A percentile compares a stretch with the other conserved stretches of the same genome.
Conservation (phyloP, 306 rosid species). For the Echinosophora koreensis region DNA sequence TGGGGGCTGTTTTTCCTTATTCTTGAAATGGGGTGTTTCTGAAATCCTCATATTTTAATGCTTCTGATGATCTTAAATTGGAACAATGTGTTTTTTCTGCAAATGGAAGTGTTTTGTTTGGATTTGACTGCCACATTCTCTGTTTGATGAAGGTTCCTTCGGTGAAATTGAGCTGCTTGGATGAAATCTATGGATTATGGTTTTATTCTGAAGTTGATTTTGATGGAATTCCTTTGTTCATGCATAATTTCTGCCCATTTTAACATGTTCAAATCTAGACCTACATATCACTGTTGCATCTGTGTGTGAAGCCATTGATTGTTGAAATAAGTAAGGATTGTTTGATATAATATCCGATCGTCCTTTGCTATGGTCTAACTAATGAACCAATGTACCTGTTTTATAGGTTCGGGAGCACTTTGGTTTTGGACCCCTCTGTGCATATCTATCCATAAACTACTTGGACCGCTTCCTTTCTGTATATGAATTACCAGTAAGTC, state of each 20-base stretch:
- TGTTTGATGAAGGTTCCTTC: slow-evolving; percentile 28
- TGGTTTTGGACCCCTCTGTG: slow-evolving; percentile 84
- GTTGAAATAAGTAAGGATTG: background rate
- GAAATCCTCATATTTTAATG: slow-evolving; percentile 14
- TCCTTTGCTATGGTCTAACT: slow-evolving; percentile 31
- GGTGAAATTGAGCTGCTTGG: slow-evolving; percentile 33
- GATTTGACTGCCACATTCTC: slow-evolving; percentile 29
- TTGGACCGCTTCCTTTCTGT: slow-evolving; percentile 92
- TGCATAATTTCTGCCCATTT: background rate
- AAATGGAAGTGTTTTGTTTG: background rate
- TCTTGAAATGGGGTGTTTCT: slow-evolving; percentile 15
- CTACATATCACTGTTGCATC: slow-evolving; percentile 4
- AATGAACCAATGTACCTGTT: slow-evolving; percentile 28
- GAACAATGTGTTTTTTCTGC: background rate
- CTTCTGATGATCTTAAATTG: slow-evolving; percentile 28
- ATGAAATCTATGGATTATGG: slow-evolving; percentile 20
- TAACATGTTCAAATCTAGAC: background rate
- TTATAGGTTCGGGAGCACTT: slow-evolving; percentile 75
- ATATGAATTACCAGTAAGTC: slow-evolving; percentile 82
- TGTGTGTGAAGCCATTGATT: background rate
- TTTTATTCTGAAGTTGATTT: background rate
- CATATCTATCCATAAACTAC: slow-evolving; percentile 81
- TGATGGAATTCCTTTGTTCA: slow-evolving; percentile 17
- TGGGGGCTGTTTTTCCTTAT: background rate
- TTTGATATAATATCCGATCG: slow-evolving; percentile 1